Evolutionary conservation across 2,329 filamentous ascomycete genomes (phyloP).

Genomic region (Arthrobotrys conoides): DNA sequence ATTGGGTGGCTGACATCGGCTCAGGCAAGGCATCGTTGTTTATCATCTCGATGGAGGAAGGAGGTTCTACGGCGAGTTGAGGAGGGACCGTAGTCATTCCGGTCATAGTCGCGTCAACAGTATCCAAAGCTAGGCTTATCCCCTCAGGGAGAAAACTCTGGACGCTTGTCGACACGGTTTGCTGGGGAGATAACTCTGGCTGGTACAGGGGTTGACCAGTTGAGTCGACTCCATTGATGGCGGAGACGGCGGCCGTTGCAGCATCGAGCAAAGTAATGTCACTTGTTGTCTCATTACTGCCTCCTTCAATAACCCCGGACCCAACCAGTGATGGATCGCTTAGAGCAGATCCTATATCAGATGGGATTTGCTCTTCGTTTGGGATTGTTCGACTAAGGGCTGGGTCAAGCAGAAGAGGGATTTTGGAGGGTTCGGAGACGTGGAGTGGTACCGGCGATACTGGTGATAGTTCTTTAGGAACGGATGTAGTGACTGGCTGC

Average conservation of each 20-base stretch:
- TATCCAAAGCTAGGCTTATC: constrained; percentile 12
- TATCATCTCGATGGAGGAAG: constrained; percentile 29
- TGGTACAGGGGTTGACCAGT: constrained; percentile 20
- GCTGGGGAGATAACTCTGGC: constrained; percentile 12
- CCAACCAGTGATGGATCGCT: constrained; percentile 50
- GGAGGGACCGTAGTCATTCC: constrained; percentile 24
- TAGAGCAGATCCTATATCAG: constrained; percentile 57
- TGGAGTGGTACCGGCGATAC: constrained; percentile 80
- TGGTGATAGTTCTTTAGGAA: constrained; percentile 68
- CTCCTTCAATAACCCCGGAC: constrained; percentile 6
- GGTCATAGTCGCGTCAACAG: constrained; percentile 46
- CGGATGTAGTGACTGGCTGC: constrained; percentile 49
- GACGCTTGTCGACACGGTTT: constrained; percentile 14
- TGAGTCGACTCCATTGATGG: constrained; percentile 24
- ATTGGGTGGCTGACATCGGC: constrained; percentile 35
- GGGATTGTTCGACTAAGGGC: constrained; percentile 70
- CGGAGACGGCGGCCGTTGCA: constrained; percentile 8
- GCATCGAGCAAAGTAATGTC: constrained; percentile 26
- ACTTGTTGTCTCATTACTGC: constrained; percentile 8
- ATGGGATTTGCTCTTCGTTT: constrained; percentile 56
- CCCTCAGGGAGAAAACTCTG: constrained; percentile 25
- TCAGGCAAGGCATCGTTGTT: constrained; percentile 34
- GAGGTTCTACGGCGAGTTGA: constrained; percentile 46
- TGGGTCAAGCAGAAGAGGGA: constrained; percentile 80
- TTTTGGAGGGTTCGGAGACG: constrained; percentile 77